A percentile compares a stretch with the other conserved stretches of the same genome.
These are phyloP conservation scores for Ogataea ganodermae DNA, from an alignment of 805 yeast genomes.

Conservation along the genomic window DNA sequence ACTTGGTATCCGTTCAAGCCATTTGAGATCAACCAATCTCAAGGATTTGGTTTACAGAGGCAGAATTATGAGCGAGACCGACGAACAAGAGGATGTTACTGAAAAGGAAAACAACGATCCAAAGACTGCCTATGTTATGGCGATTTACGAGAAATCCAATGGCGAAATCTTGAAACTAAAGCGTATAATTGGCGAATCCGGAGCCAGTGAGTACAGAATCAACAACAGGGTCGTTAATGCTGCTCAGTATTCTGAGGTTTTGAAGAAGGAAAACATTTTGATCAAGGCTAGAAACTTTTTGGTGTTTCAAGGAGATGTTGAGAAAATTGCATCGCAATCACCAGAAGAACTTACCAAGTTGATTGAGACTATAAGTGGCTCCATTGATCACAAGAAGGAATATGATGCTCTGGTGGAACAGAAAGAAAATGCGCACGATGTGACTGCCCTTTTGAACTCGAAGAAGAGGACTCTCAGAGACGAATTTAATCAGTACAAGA, in stretches of 20 bases:
- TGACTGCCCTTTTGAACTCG: conserved; percentile 63
- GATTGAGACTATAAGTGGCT: conserved; percentile 84
- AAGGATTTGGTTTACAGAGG: conserved; percentile 85
- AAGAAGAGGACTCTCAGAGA: conserved; percentile 68
- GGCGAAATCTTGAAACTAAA: conserved; percentile 63
- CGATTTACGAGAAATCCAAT: conserved; percentile 64
- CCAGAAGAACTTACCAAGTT: conserved; percentile 71
- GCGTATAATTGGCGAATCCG: conserved; percentile 58
- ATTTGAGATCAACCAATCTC: conserved; percentile 71
- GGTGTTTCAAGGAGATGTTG: conserved; percentile 97
- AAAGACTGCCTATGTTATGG: conserved; percentile 70
- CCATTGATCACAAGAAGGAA: conserved; percentile 63
- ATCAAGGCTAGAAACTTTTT: conserved; percentile 88
- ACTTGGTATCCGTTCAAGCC: conserved; percentile 75
- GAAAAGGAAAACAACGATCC: conserved; percentile 39
- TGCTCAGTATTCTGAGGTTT: conserved; percentile 59
- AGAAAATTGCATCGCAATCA: conserved; percentile 85
- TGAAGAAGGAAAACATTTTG: conserved; percentile 77
- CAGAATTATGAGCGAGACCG: conserved; percentile 38
- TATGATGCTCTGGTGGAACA: conserved; percentile 67
- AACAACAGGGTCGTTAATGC: conserved; percentile 63
- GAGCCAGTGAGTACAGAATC: conserved; percentile 68
- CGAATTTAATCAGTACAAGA: conserved; percentile 77
- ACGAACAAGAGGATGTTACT: conserved; percentile 26
- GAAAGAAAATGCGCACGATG: conserved; percentile 64